Evolutionary conservation across 306 rosid species (phyloP), one percentile per base, ranked within the genome.

Genomic region (Acacia acuminata): DNA sequence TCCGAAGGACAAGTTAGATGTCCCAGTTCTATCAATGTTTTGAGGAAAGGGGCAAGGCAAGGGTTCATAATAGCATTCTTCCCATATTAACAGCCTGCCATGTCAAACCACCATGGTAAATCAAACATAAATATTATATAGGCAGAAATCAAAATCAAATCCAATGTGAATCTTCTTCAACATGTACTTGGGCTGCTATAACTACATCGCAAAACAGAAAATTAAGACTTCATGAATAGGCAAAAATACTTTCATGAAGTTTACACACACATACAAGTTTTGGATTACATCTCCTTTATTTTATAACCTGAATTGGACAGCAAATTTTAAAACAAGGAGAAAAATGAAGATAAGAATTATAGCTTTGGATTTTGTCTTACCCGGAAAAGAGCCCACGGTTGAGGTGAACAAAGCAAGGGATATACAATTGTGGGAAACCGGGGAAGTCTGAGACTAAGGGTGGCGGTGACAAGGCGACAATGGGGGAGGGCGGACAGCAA

Each of bases 21-120:
- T 80, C 73, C 85, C 97, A 75, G 70, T 77, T 73, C 85, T 89
- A 78, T 84, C 80, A 13, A 75, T 53, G 82, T 19, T 71, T 77
- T 73, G 72, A 66, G 88, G 87, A 76, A 83, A 83, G 77, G 87
- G 63, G 45, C 89, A 84, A 61, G 84, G 58, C 56, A 87, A 82
- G 80, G 89, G 86, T 81, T 92, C 96, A 64, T 84, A 87, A 84
- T 94, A 89, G 85, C 90, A 90, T 85, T 96, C 99, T 88, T 96
- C 99, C 99, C 98, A 96, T 77, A 96, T 94, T 77, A 96, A 75
- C 55, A 96, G 84, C 90, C 99, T 96, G 91, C 84, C 73, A 83
- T 67, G 80, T 73, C 82, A 83, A 76, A 77, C 72, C 79, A 53
- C 53, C 77, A 61, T 32, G 73, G 48, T 42, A 81, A 73, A 77